phyloP scores from a whole-genome alignment of 768 basidiomycete species.

The Termitomyces sp. region DNA sequence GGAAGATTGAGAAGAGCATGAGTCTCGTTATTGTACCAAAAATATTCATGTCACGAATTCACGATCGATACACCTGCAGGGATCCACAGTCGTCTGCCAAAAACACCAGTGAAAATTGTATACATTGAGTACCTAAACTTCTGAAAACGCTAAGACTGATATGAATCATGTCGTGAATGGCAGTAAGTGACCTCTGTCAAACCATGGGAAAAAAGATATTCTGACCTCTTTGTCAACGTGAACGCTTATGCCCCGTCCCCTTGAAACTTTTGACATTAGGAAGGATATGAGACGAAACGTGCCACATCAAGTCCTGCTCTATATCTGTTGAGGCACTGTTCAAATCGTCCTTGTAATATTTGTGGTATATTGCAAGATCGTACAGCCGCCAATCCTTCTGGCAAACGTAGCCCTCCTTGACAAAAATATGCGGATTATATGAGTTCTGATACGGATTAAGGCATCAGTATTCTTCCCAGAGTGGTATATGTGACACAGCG shows the following conservation, averaged over 20 bases:
- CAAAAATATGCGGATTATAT: not conserved
- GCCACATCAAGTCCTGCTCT: conserved; percentile 4
- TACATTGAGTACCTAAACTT: not conserved
- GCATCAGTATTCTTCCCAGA: not conserved
- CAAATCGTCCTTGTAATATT: not conserved
- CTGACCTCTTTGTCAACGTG: not conserved
- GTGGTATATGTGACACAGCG: not conserved
- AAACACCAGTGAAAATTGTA: not conserved
- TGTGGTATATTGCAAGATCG: conserved; percentile 10
- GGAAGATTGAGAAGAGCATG: not conserved
- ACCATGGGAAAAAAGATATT: not conserved
- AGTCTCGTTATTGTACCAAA: not conserved
- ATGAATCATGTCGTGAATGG: not conserved
- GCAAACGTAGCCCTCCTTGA: not conserved
- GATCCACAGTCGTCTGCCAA: not conserved
- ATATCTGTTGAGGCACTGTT: not conserved
- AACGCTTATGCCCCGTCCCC: conserved; percentile 1
- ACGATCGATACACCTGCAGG: not conserved
- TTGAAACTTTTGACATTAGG: conserved; percentile 9
- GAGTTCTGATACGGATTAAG: not conserved
- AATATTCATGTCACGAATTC: not conserved
- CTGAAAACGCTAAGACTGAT: not conserved
- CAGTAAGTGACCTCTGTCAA: not conserved
- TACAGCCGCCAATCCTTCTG: conserved; percentile 10
- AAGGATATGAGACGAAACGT: not conserved